phyloP scores from a whole-genome alignment of 1,284 basidiomycete genomes.

The Mycena sp. region DNA sequence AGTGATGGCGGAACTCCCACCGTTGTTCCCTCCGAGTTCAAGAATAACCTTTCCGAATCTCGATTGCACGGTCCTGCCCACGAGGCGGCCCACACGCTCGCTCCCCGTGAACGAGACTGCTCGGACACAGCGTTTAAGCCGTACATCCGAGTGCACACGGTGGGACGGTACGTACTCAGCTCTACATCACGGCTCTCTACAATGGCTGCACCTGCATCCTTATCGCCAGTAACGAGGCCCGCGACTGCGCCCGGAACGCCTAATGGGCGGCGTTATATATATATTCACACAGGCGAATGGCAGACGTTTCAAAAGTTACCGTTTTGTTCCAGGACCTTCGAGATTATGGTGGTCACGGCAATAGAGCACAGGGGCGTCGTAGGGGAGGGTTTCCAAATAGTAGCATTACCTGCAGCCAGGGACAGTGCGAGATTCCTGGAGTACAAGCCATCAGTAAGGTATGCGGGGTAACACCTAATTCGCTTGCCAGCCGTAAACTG shows the following conservation, averaged over 20 bases:
- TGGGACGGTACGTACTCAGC: slow-evolving; percentile 68
- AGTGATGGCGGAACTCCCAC: slow-evolving; percentile 48
- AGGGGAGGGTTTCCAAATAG: slow-evolving; percentile 95
- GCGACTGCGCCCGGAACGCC: slow-evolving; percentile 84
- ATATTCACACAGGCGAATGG: slow-evolving; percentile 5
- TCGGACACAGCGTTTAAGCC: slow-evolving; percentile 1
- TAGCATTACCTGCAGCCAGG: slow-evolving; percentile 91
- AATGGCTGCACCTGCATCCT: slow-evolving; percentile 82
- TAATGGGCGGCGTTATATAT: neutral
- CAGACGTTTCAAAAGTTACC: slow-evolving; percentile 38
- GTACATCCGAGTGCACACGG: slow-evolving; percentile 1
- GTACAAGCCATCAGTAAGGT: slow-evolving; percentile 6
- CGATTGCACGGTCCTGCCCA: slow-evolving; percentile 83
- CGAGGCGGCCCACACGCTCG: slow-evolving; percentile 85
- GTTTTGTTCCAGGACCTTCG: slow-evolving; percentile 84
- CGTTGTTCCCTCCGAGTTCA: slow-evolving; percentile 97
- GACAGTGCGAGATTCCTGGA: slow-evolving; percentile 93
- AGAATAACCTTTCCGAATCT: slow-evolving; percentile 88
- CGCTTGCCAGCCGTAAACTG: slow-evolving; percentile 84
- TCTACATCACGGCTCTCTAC: slow-evolving; percentile 80
- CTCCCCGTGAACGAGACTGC: slow-evolving; percentile 94
- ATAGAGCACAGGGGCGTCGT: slow-evolving; percentile 90
- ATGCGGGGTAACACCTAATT: slow-evolving; percentile 12
- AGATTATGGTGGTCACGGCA: slow-evolving; percentile 87
- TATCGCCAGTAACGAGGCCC: slow-evolving; percentile 84